phyloP scores from a whole-genome alignment of 2,329 filamentous ascomycete species.

The Ophiocordyceps camponoti-leonardi region DNA sequence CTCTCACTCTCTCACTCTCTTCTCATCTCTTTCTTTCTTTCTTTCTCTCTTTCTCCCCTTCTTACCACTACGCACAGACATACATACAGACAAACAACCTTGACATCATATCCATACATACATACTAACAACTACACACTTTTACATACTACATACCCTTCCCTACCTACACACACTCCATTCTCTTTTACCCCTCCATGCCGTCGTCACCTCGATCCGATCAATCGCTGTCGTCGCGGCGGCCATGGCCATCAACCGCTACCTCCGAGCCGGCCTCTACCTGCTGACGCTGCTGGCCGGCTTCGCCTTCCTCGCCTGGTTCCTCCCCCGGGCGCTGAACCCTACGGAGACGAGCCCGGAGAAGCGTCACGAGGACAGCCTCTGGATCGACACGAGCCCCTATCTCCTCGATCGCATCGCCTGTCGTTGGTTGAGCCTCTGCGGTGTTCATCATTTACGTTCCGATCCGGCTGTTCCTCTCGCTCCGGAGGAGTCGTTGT shows the following conservation, averaged over 20 bases:
- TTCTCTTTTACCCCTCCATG: not conserved
- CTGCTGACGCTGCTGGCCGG: constrained; percentile 20
- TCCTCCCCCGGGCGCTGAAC: constrained; percentile 38
- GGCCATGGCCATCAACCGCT: constrained; percentile 21
- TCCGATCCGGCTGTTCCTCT: constrained; percentile 34
- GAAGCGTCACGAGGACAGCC: constrained; percentile 42
- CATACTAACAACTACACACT: too few relatives aligned
- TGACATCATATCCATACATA: too few relatives aligned
- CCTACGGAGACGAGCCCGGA: constrained; percentile 45
- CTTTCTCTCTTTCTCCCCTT: too few relatives aligned
- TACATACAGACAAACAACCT: too few relatives aligned
- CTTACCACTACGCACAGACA: too few relatives aligned
- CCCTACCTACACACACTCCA: too few relatives aligned
- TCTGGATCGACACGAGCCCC: constrained; percentile 54
- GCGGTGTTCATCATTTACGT: constrained; percentile 58
- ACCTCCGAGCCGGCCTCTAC: constrained; percentile 26
- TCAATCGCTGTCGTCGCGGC: not conserved
- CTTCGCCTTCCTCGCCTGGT: constrained; percentile 29
- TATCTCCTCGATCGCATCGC: constrained; percentile 60
- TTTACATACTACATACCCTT: too few relatives aligned
- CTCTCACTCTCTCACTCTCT: too few relatives aligned
- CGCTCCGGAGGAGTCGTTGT: not conserved
- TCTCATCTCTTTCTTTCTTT: too few relatives aligned
- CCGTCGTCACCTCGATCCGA: not conserved
- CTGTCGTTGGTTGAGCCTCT: constrained; percentile 65